phyloP scores from a whole-genome alignment of 345 rosid genomes.

The Hibiscus tridactylites region DNA sequence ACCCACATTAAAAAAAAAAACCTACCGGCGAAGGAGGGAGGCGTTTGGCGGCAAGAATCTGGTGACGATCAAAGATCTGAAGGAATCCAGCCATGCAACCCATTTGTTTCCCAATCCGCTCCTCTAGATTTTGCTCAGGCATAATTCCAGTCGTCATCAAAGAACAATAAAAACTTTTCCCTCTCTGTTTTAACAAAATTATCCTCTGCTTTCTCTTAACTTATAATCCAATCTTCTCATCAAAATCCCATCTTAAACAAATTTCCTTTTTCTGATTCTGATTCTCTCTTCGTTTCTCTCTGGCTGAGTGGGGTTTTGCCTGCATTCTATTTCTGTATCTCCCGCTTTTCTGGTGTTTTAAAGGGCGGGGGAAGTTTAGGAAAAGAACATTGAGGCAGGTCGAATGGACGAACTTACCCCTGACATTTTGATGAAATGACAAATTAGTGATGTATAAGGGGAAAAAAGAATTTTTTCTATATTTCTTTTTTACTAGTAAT shows the following conservation, averaged over 20 bases:
- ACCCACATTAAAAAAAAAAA: background rate
- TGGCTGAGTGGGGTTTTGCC: conserved; percentile 1
- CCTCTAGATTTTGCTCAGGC: background rate
- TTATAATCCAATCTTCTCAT: background rate
- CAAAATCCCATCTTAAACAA: background rate
- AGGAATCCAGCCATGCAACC: background rate
- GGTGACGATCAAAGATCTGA: background rate
- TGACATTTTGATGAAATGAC: background rate
- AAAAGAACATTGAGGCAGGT: background rate
- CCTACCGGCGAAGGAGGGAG: background rate
- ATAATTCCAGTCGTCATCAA: background rate
- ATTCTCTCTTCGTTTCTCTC: conserved; percentile 6
- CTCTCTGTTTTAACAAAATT: background rate
- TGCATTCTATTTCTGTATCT: conserved; percentile 32
- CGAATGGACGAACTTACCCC: conserved; percentile 27
- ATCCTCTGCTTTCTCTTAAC: background rate
- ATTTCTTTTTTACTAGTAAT: background rate
- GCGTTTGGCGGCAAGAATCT: background rate
- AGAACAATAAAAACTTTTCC: background rate
- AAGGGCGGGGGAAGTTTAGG: conserved; percentile 25
- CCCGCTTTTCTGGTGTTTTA: conserved; percentile 72
- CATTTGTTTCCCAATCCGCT: background rate
- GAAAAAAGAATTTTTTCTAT: background rate
- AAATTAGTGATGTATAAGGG: background rate
- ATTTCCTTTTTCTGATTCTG: background rate